These are phyloP conservation scores for Elaeagnus macrophylla DNA, from an alignment of 306 rosid genomes.

Conservation along the genomic window DNA sequence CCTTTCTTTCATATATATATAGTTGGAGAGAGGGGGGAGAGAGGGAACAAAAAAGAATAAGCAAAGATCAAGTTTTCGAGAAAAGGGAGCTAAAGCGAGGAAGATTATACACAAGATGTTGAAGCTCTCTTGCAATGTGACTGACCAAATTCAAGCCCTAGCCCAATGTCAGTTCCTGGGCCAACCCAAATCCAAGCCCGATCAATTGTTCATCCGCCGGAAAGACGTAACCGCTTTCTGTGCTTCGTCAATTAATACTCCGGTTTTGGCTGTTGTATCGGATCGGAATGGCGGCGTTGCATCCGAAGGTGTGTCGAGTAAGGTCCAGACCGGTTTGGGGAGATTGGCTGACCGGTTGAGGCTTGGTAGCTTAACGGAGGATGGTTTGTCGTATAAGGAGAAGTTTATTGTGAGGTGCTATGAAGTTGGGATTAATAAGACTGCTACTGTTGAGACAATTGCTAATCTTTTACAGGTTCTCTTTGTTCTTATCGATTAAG, in stretches of 20 bases:
- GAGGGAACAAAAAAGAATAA: too few relatives aligned
- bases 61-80: too few relatives aligned
- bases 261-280: slow-evolving; percentile 34
- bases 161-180: slow-evolving; percentile 55
- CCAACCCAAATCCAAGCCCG: slow-evolving; percentile 23
- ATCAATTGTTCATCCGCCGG: slow-evolving; percentile 18
- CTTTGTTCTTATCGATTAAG: not conserved
- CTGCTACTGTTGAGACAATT: slow-evolving; percentile 93
- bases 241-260: slow-evolving; percentile 1
- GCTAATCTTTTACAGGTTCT: slow-evolving; percentile 90
- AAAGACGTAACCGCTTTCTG: slow-evolving; percentile 10
- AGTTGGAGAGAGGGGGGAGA: too few relatives aligned
- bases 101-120: slow-evolving; percentile 28
- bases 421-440: slow-evolving; percentile 92
- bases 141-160: slow-evolving; percentile 49
- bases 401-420: slow-evolving; percentile 83
- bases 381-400: slow-evolving; percentile 80
- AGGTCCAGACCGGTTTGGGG: slow-evolving; percentile 31
- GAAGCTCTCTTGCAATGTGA: slow-evolving; percentile 61
- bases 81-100: too few relatives aligned
- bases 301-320: slow-evolving; percentile 20
- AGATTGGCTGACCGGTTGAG: slow-evolving; percentile 66
- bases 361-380: slow-evolving; percentile 71
- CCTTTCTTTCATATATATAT: too few relatives aligned
- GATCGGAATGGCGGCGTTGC: slow-evolving; percentile 27